Percentiles rank a stretch among this genome's conserved stretches.
phyloP scores from a whole-genome alignment of 345 rosid genomes.

The Pistacia integerrima region DNA sequence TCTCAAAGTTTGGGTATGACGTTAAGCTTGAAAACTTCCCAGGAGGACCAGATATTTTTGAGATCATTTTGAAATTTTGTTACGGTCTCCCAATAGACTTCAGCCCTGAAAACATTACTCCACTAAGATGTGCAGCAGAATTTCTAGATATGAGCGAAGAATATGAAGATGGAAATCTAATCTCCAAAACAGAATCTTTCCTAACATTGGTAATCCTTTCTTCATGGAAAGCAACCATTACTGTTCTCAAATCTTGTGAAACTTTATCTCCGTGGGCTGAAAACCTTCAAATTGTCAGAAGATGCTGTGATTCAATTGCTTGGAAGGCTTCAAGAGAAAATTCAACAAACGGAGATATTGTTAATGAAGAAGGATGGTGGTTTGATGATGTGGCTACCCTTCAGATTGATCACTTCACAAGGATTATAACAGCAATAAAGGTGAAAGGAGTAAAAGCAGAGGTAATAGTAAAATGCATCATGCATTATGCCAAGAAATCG shows the following conservation, averaged over 20 bases:
- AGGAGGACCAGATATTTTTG: conserved; percentile 75
- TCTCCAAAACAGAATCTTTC: conserved; percentile 78
- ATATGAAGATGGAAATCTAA: conserved; percentile 73
- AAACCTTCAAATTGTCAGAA: conserved; percentile 78
- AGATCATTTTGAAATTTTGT: conserved; percentile 65
- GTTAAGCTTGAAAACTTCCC: conserved; percentile 78
- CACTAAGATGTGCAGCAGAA: conserved; percentile 80
- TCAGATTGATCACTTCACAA: conserved; percentile 67
- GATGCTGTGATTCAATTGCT: conserved; percentile 84
- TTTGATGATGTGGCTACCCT: conserved; percentile 56
- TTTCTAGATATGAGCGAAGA: conserved; percentile 89
- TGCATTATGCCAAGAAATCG: conserved; percentile 61
- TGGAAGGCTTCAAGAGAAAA: conserved; percentile 64
- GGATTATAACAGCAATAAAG: conserved; percentile 60
- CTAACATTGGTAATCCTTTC: conserved; percentile 76
- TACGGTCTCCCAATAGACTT: conserved; percentile 66
- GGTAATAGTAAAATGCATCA: conserved; percentile 56
- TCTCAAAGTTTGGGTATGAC: conserved; percentile 49
- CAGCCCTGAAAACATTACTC: conserved; percentile 58
- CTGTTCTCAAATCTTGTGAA: conserved; percentile 70
- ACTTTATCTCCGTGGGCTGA: conserved; percentile 85
- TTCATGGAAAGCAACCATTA: conserved; percentile 82
- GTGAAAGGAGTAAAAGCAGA: conserved; percentile 60
- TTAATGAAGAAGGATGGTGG: conserved; percentile 44
- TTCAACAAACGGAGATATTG: conserved; percentile 31